phyloP scores from a whole-genome alignment of 164 flowering plant genomes.

The Vitis cinerea region DNA sequence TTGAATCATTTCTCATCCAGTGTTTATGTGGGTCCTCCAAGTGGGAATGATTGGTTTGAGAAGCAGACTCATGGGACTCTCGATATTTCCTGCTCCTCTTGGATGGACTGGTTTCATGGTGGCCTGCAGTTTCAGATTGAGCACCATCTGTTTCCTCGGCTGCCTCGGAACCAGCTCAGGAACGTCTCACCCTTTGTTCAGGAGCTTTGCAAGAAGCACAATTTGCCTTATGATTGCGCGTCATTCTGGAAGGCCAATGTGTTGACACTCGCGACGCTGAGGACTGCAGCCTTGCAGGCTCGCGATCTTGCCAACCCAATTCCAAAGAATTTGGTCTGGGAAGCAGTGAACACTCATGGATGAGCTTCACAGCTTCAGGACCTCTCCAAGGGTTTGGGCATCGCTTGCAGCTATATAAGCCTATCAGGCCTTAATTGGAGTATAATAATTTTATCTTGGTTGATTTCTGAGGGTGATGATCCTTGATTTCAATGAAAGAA shows the following conservation, averaged over 20 bases:
- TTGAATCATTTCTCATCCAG: slow-evolving; percentile 37
- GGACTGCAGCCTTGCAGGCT: slow-evolving; percentile 41
- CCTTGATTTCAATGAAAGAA: slow-evolving; percentile 2
- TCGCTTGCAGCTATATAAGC: background rate
- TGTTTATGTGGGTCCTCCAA: slow-evolving; percentile 38
- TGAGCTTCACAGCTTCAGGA: slow-evolving; percentile 16
- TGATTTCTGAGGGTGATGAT: slow-evolving; percentile 8
- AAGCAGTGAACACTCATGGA: slow-evolving; percentile 55
- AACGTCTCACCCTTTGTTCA: slow-evolving; percentile 28
- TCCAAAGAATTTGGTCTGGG: slow-evolving; percentile 51
- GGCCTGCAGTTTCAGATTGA: slow-evolving; percentile 54
- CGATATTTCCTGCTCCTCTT: slow-evolving; percentile 31
- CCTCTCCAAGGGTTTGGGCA: background rate
- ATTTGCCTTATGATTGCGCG: slow-evolving; percentile 29
- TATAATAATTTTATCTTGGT: slow-evolving; percentile 3
- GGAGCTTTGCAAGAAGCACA: slow-evolving; percentile 47
- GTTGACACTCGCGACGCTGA: slow-evolving; percentile 28
- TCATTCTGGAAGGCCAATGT: slow-evolving; percentile 38
- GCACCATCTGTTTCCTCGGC: slow-evolving; percentile 51
- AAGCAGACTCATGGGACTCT: slow-evolving; percentile 46
- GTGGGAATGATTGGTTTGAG: slow-evolving; percentile 36
- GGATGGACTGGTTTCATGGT: slow-evolving; percentile 66
- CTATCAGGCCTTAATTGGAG: background rate
- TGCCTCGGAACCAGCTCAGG: slow-evolving; percentile 38
- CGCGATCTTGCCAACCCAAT: slow-evolving; percentile 31